Evolutionary conservation across 805 yeast species (phyloP), one percentile per base, ranked within the genome.

Genomic region (Metschnikowia cubensis): DNA sequence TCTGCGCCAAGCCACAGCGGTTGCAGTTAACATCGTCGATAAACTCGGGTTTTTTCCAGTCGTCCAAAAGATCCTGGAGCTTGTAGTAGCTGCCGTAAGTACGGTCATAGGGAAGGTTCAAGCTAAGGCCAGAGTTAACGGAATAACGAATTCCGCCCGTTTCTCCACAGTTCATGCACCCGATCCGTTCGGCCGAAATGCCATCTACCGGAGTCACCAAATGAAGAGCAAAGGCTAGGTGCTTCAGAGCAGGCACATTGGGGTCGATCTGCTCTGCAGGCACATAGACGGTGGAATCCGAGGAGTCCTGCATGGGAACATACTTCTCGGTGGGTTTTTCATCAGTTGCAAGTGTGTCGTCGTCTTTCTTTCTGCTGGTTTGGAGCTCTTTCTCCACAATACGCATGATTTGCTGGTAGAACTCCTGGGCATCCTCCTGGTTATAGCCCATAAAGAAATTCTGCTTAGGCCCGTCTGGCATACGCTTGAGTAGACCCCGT

Each of bases 401-500:
- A 38, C 79, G 75, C 76, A 87, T 73, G 2, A 87, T 77, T 46
- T 84, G 76, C 64, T 91, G 97, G 71, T 91, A 91, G 61, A 91
- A 91, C 65, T 91, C 98, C 67, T 91, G 97, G 0, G 97, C 97
- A 70, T 91, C 98, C 66, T 91, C 97, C 69, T 91, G 98, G 61
- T 88, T 89, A 63, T 89, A 89, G 1, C 97, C 94, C 49, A 82
- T 68, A 58, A 90, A 82, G 52, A 89, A 79, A 62, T 84, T 85
- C 61, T 83, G 86, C 57, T 83, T 84, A 13, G 94, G 91, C 0
- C 89, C 87, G 60, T 85, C 85, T 4, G 86, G 79, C 89, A 87
- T 85, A 4, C 80, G 78, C 60, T 79, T 83, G 47, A 87, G 65
- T 41, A 87, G 66, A 14, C 75, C 74, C 49, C 74, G 78, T 0